These are phyloP conservation scores for Abrus pulchellus DNA, from an alignment of 306 rosid genomes.

Conservation along the genomic window DNA sequence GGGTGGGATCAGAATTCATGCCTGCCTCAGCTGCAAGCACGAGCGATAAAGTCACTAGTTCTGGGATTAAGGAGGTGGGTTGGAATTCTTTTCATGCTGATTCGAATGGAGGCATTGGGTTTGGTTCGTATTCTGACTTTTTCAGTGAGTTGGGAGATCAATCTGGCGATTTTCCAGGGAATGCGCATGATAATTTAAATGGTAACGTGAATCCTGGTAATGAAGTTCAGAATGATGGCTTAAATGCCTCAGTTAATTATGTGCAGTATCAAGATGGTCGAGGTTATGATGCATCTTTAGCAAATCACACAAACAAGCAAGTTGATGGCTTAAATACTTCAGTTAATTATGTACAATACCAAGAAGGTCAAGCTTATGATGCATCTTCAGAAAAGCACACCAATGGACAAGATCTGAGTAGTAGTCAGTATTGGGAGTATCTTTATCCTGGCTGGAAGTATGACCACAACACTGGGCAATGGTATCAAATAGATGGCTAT, in stretches of 20 bases:
- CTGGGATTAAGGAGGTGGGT: constrained; percentile 76
- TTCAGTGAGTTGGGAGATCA: constrained; percentile 71
- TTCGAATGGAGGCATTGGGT: constrained; percentile 62
- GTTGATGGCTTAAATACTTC: constrained; percentile 54
- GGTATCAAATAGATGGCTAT: constrained; percentile 75
- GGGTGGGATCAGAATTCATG: constrained; percentile 45
- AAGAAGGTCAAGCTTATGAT: constrained; percentile 57
- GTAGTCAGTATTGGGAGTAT: constrained; percentile 75
- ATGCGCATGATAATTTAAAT: constrained; percentile 38
- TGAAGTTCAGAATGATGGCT: constrained; percentile 49
- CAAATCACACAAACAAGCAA: constrained; percentile 48
- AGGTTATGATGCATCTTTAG: constrained; percentile 52
- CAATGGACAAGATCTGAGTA: constrained; percentile 65
- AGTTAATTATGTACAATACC: constrained; percentile 53
- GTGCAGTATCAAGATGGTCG: constrained; percentile 60
- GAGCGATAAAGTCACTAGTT: constrained; percentile 45
- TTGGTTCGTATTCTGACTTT: constrained; percentile 79
- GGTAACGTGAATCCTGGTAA: constrained; percentile 45
- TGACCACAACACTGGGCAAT: constrained; percentile 69
- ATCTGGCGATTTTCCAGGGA: constrained; percentile 52
- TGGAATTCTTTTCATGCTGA: constrained; percentile 84
- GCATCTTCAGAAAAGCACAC: constrained; percentile 51
- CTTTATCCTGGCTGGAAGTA: constrained; percentile 89
- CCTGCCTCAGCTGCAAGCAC: constrained; percentile 38
- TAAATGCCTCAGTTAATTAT: constrained; percentile 50